phyloP scores from a whole-genome alignment of 176 grass and related monocot species.

The Dactylis glomerata region DNA sequence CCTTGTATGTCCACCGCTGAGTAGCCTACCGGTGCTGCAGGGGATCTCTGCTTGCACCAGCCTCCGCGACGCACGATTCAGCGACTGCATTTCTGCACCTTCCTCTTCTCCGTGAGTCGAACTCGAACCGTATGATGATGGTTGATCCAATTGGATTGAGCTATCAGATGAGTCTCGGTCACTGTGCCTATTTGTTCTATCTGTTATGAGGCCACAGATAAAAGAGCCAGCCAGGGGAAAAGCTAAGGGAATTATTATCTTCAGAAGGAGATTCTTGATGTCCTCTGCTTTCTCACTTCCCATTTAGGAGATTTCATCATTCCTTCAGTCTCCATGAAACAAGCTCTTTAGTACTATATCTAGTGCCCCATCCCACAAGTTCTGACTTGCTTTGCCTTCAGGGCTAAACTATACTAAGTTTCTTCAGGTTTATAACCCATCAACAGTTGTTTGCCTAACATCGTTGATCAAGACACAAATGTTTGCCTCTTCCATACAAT shows the following conservation, averaged over 20 bases:
- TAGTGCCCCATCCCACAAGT: background rate
- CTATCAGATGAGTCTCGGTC: slow-evolving; percentile 8
- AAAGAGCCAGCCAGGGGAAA: slow-evolving; percentile 64
- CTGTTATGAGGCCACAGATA: slow-evolving; percentile 53
- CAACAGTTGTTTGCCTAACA: background rate
- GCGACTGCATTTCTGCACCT: slow-evolving; percentile 35
- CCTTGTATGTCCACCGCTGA: slow-evolving; percentile 14
- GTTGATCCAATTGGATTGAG: slow-evolving; percentile 23
- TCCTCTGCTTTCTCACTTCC: slow-evolving; percentile 48
- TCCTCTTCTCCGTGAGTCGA: slow-evolving; percentile 43
- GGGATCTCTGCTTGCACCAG: slow-evolving; percentile 17
- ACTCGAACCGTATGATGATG: slow-evolving; percentile 32
- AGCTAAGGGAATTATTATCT: slow-evolving; percentile 55
- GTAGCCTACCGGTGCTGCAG: slow-evolving; percentile 17
- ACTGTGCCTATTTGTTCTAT: slow-evolving; percentile 25
- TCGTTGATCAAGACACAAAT: slow-evolving; percentile 20
- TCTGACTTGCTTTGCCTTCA: slow-evolving; percentile 79
- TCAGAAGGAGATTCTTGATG: slow-evolving; percentile 67
- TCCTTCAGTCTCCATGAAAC: slow-evolving; percentile 33
- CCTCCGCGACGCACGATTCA: background rate
- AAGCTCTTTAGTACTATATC: slow-evolving; percentile 31
- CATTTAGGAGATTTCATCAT: slow-evolving; percentile 51
- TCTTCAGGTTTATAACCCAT: slow-evolving; percentile 21
- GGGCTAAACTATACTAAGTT: slow-evolving; percentile 44
- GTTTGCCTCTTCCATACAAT: background rate